A percentile compares a stretch with the other conserved stretches of the same genome.
phyloP scores from a whole-genome alignment of 2,329 filamentous ascomycete genomes.

The Talaromyces amestolkiae region DNA sequence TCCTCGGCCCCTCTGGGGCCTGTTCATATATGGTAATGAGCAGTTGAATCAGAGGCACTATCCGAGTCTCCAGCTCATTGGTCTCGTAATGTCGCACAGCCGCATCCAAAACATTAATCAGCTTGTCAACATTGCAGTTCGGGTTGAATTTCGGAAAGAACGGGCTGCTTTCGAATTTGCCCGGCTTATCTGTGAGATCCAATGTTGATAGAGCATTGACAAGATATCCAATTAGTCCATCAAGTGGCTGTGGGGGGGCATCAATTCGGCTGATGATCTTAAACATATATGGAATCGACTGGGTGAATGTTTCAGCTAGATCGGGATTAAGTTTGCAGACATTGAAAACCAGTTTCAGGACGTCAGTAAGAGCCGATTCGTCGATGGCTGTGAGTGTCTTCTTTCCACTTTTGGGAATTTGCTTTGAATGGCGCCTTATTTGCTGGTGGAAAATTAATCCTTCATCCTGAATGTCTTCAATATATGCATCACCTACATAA shows the following conservation, averaged over 20 bases:
- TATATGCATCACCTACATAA: constrained; percentile 35
- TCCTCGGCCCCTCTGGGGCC: constrained; percentile 62
- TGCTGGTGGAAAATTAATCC: constrained; percentile 47
- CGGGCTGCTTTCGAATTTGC: constrained; percentile 47
- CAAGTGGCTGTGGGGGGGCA: constrained; percentile 64
- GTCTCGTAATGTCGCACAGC: constrained; percentile 64
- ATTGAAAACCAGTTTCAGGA: constrained; percentile 85
- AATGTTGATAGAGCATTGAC: constrained; percentile 81
- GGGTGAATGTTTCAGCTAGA: constrained; percentile 60
- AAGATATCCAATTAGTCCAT: constrained; percentile 67
- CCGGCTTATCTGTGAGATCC: constrained; percentile 59
- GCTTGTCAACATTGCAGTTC: constrained; percentile 58
- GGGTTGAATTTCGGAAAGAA: constrained; percentile 66
- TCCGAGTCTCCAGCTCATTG: constrained; percentile 67
- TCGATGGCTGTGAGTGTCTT: constrained; percentile 52
- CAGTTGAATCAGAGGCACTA: constrained; percentile 71
- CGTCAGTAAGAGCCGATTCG: constrained; percentile 78
- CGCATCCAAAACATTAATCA: constrained; percentile 68
- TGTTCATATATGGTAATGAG: constrained; percentile 68
- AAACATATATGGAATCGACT: constrained; percentile 67
- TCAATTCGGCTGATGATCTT: constrained; percentile 64
- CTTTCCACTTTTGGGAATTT: constrained; percentile 46
- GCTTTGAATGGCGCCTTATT: constrained; percentile 66
- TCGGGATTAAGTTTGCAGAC: constrained; percentile 71
- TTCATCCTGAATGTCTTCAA: too few relatives aligned